Base-by-base conservation (phyloP, 1,284 basidiomycete species). In the Singerocomus inundabilis region DNA sequence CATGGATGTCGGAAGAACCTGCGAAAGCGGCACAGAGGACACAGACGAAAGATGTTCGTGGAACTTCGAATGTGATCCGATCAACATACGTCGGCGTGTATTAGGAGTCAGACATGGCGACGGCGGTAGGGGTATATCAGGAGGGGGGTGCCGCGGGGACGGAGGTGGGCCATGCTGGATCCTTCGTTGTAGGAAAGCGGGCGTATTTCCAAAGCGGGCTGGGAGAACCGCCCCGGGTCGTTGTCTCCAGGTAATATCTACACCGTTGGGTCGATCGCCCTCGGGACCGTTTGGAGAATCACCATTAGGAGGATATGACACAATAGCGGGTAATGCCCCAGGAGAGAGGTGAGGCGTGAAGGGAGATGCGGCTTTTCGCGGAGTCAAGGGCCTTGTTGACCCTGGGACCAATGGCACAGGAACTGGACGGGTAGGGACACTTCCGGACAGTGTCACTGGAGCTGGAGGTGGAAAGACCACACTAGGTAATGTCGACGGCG, bases 31-130 rank as follows among this genome's bases (percentile, higher is more conserved):
- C 32, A 60, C 43, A 2, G 60, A 66, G 2, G 67, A 66, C 5
- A 67, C 48, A 1, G 64, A 66, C n/a, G 66, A 65, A 40, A 66
- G 48, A 35, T 69, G 67, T 16, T 66, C 67, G 31, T 68, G 64
- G 56, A 69, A 66, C 40, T 68, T 69, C 8, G 64, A 68, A 28
- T 49, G 35, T 5, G 52, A 26, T 18, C 26, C 44, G 1, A 62
- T 34, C 2, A 55, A 53, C 5, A 55, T 61, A 11, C 51, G 52
- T 31, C 52, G 40, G 5, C 38, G 51, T 9, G 41, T 28, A 39
- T 30, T 44, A 7, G 44, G 31, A 1, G 28, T 26, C 15, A 30
- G 41, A 45, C 44, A 39, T 2, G 62, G 62, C 2, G 64, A 62
- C 1, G 63, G 60, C 21, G 65, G 63, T 24, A 64, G 31, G 9